Percentiles rank a stretch among this genome's conserved stretches.
Evolutionary conservation across 2,329 filamentous ascomycete species (phyloP).

Genomic region (Trichoderma sp.): DNA sequence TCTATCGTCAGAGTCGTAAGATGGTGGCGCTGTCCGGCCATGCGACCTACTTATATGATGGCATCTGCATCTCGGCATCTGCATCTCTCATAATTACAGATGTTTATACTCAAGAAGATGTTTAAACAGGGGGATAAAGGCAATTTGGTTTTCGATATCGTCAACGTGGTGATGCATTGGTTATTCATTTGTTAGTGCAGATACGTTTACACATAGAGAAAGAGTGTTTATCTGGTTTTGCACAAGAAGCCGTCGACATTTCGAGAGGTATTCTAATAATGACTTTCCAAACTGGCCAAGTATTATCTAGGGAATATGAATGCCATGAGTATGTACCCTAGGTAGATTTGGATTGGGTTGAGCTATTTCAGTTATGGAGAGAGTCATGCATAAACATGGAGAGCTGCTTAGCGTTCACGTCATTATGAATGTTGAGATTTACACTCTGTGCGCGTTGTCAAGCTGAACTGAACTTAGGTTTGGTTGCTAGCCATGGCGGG

Average conservation of each 20-base stretch:
- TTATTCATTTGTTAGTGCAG: background rate
- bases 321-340: too few species aligned
- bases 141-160: background rate
- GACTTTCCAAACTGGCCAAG: background rate
- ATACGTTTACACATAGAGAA: background rate
- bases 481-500: background rate
- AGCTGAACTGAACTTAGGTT: background rate
- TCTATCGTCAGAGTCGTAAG: slow-evolving; percentile 13
- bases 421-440: background rate
- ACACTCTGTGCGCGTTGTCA: background rate
- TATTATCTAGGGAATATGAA: background rate
- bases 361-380: background rate
- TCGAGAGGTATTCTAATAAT: background rate
- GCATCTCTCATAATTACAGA: background rate
- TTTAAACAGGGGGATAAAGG: too few species aligned
- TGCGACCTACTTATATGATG: background rate
- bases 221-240: background rate
- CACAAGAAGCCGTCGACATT: background rate
- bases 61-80: background rate
- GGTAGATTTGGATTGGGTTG: background rate
- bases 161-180: background rate
- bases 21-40: background rate
- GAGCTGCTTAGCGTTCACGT: background rate
- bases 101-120: background rate
- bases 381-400: background rate